A percentile compares a stretch with the other conserved stretches of the same genome.
Evolutionary conservation across 2,329 filamentous ascomycete genomes (phyloP).

Genomic region (Aureobasidium sp.): DNA sequence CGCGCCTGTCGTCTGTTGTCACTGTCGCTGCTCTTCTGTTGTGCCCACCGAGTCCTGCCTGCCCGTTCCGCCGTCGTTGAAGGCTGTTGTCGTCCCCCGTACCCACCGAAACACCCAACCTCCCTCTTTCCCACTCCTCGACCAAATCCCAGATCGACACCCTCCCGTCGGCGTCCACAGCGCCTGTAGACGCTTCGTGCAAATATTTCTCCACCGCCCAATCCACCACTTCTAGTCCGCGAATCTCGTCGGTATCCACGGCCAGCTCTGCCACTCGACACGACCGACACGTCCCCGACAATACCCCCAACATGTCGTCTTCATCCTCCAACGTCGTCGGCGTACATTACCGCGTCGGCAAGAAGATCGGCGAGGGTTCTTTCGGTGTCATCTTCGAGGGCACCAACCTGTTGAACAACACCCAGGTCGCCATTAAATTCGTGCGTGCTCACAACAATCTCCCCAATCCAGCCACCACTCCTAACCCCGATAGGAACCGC

Average conservation of each 20-base stretch:
- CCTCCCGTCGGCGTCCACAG: neutral
- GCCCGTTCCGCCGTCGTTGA: neutral
- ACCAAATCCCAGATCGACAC: neutral
- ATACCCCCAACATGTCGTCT: constrained; percentile 6
- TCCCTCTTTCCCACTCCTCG: neutral
- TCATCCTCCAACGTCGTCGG: constrained; percentile 81
- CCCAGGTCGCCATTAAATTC: constrained; percentile 99
- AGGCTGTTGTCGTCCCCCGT: constrained; percentile 10
- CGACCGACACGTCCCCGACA: neutral
- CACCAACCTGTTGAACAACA: constrained; percentile 96
- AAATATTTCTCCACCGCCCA: neutral
- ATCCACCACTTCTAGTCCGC: neutral
- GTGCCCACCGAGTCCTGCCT: constrained; percentile 1
- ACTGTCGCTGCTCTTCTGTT: neutral
- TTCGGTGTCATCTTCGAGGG: constrained; percentile 98
- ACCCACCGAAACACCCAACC: constrained; percentile 6
- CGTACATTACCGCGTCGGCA: constrained; percentile 96
- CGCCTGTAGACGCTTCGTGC: neutral
- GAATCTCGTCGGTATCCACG: neutral
- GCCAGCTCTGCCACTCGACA: neutral
- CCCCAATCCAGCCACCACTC: neutral
- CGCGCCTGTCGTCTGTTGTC: constrained; percentile 1
- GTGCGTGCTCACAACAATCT: constrained; percentile 48
- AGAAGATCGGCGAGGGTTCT: constrained; percentile 98
- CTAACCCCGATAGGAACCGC: constrained; percentile 63